These are phyloP conservation scores for Colletotrichum somersetense DNA, from an alignment of 2,329 filamentous ascomycete species.

Conservation along the genomic window DNA sequence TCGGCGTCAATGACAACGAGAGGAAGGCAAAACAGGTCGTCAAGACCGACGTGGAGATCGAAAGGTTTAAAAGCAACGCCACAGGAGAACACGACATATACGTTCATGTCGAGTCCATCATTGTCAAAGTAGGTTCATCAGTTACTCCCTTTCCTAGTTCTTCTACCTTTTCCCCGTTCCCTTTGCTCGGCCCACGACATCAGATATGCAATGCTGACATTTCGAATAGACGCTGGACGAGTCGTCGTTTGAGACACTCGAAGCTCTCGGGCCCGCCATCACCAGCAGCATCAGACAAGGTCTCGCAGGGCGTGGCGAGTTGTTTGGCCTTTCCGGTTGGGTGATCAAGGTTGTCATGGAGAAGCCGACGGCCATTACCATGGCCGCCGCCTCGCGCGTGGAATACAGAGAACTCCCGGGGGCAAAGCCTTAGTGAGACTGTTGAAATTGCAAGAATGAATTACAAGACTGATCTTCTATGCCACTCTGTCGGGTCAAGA, in stretches of 20 bases:
- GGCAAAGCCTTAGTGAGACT: constrained; percentile 4
- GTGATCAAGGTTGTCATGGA: constrained; percentile 72
- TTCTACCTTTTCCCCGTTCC: constrained; percentile 13
- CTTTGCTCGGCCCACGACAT: not conserved
- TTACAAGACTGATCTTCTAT: not conserved
- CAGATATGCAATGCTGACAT: constrained; percentile 5
- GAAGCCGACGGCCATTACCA: constrained; percentile 80
- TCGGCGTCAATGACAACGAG: constrained; percentile 82
- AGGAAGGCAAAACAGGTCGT: constrained; percentile 75
- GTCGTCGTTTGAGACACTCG: constrained; percentile 73
- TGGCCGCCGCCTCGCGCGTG: constrained; percentile 78
- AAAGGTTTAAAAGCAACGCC: constrained; percentile 54
- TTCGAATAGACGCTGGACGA: constrained; percentile 63
- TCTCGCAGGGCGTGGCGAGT: constrained; percentile 47
- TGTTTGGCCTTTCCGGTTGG: constrained; percentile 50
- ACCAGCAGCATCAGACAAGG: constrained; percentile 60
- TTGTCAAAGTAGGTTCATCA: constrained; percentile 70
- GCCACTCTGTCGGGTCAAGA: not conserved
- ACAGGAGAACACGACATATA: constrained; percentile 62
- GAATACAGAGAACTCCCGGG: constrained; percentile 55
- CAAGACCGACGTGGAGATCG: constrained; percentile 72
- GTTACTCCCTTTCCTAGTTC: not conserved
- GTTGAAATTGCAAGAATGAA: not conserved
- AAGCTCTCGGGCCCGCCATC: constrained; percentile 67
- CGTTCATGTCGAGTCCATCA: constrained; percentile 66